Conservation (phyloP, 805 yeast genomes). For the Komagataella populi region DNA sequence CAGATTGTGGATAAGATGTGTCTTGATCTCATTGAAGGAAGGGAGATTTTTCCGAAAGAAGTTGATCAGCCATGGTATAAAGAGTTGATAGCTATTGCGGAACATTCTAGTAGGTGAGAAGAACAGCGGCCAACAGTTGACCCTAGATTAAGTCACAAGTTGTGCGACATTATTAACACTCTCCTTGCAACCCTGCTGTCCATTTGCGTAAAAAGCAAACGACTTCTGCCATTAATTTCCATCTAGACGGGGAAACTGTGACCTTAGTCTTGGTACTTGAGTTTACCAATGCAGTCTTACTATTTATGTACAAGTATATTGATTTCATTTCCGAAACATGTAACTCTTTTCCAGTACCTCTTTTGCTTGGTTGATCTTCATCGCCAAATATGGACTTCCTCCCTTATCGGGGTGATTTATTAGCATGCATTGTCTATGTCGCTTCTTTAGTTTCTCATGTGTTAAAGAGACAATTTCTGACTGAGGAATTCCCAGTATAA, state of each 20-base stretch:
- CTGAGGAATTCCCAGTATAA: slow-evolving; percentile 40
- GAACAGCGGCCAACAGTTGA: not conserved
- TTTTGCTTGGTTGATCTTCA: slow-evolving; percentile 80
- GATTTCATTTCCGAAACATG: slow-evolving; percentile 16
- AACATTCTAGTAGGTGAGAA: not conserved
- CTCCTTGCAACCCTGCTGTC: not conserved
- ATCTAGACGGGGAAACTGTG: not conserved
- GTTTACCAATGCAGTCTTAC: not conserved
- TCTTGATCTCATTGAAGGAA: not conserved
- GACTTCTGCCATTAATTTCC: not conserved
- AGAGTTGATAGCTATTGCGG: not conserved
- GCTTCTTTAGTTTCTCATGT: slow-evolving; percentile 41
- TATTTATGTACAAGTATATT: not conserved
- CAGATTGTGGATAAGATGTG: not conserved
- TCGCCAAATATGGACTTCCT: slow-evolving; percentile 70
- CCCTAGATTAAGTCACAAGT: not conserved
- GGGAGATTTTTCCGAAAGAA: not conserved
- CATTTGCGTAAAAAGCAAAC: not conserved
- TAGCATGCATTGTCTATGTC: slow-evolving; percentile 68
- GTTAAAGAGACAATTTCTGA: slow-evolving; percentile 38
- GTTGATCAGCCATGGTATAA: not conserved
- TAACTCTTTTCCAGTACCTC: slow-evolving; percentile 59
- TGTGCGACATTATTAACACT: not conserved
- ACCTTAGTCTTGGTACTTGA: not conserved
- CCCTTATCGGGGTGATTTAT: slow-evolving; percentile 84